Conservation (phyloP, 2,329 filamentous ascomycete species). For the Colletotrichum incanum region DNA sequence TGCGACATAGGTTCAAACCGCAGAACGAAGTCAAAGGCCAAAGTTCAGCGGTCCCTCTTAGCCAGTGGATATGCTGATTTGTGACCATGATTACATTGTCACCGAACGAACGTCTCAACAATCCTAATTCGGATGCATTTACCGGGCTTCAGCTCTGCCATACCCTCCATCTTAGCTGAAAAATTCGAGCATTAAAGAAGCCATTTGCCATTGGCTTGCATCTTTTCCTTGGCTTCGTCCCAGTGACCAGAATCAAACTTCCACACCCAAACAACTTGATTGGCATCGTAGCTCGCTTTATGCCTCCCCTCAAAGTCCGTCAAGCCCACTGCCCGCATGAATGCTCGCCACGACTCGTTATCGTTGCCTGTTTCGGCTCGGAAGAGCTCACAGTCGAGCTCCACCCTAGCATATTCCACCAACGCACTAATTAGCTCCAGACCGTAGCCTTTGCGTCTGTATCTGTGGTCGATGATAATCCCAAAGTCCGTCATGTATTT, state of each 20-base stretch:
- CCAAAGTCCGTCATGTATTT: slow-evolving; percentile 7
- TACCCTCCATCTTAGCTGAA: too few relatives aligned
- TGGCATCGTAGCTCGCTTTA: neutral
- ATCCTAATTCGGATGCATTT: too few relatives aligned
- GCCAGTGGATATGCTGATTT: too few relatives aligned
- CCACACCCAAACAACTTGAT: slow-evolving; percentile 3
- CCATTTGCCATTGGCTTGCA: neutral
- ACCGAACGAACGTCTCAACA: too few relatives aligned
- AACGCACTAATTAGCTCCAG: neutral
- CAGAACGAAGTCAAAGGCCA: neutral
- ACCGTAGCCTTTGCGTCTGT: slow-evolving; percentile 9
- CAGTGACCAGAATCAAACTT: slow-evolving; percentile 10
- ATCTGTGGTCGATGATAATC: neutral
- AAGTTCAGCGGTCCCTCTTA: neutral
- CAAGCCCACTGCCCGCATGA: neutral
- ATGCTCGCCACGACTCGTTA: slow-evolving; percentile 2
- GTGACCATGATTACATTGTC: too few relatives aligned
- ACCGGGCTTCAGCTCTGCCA: too few relatives aligned
- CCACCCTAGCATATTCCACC: neutral
- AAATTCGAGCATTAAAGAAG: neutral
- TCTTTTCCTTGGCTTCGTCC: neutral
- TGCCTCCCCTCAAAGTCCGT: neutral
- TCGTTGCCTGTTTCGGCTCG: neutral
- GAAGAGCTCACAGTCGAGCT: neutral
- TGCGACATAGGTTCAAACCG: neutral